Conservation (phyloP, 2,329 filamentous ascomycete species). For the Fusarium nodosum region DNA sequence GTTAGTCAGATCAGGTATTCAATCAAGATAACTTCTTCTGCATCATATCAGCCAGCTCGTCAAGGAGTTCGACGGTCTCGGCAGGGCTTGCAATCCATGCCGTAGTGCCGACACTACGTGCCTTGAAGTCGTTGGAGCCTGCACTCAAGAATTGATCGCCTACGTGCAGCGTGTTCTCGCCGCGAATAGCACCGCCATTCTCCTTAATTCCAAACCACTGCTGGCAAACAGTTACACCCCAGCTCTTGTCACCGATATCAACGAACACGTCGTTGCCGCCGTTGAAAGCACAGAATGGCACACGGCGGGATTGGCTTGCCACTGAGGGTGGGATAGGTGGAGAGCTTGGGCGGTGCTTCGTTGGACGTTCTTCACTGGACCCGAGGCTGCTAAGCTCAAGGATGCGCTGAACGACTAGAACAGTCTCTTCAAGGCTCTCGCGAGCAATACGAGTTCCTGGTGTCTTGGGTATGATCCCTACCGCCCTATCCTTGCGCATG, state of each 20-base stretch:
- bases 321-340: conserved; percentile 36
- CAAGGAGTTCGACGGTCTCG: conserved; percentile 90
- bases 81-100: conserved; percentile 95
- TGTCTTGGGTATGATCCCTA: conserved; percentile 79
- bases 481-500: conserved; percentile 88
- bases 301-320: conserved; percentile 49
- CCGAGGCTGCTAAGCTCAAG: conserved; percentile 81
- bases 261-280: conserved; percentile 98
- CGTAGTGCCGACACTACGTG: conserved; percentile 89
- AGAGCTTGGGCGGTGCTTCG: conserved; percentile 41
- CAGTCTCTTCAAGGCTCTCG: conserved; percentile 94
- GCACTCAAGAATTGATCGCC: conserved; percentile 97
- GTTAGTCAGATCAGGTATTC: background rate
- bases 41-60: conserved; percentile 78
- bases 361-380: conserved; percentile 49
- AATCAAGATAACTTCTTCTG: conserved; percentile 52
- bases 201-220: conserved; percentile 78
- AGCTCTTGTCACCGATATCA: conserved; percentile 97
- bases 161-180: conserved; percentile 88
- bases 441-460: conserved; percentile 78
- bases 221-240: conserved; percentile 94
- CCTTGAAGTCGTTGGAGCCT: conserved; percentile 97
- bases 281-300: conserved; percentile 98
- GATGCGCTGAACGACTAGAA: conserved; percentile 92
- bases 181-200: conserved; percentile 66